Evolutionary conservation across 768 basidiomycete species (phyloP).

Genomic region (Inosperma sp.): DNA sequence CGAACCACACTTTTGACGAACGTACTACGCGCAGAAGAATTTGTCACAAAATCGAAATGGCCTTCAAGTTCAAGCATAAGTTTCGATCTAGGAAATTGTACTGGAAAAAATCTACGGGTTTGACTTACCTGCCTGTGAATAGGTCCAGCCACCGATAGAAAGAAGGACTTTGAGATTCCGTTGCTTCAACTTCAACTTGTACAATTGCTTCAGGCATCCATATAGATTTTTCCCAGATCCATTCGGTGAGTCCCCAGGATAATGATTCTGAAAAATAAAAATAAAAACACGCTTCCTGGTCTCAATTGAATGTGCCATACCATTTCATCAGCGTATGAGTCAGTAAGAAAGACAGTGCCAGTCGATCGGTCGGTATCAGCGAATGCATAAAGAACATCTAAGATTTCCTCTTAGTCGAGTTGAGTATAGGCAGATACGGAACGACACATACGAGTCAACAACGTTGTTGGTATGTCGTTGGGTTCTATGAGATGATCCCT

Average conservation of each 20-base stretch:
- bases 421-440: not conserved
- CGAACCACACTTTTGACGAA: slow-evolving; percentile 61
- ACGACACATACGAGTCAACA: slow-evolving; percentile 55
- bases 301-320: slow-evolving; percentile 27
- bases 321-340: slow-evolving; percentile 70
- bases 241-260: slow-evolving; percentile 66
- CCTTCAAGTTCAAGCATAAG: slow-evolving; percentile 30
- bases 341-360: slow-evolving; percentile 63
- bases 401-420: not conserved
- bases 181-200: slow-evolving; percentile 55
- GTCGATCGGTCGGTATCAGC: slow-evolving; percentile 65
- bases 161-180: slow-evolving; percentile 51
- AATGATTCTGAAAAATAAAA: slow-evolving; percentile 52
- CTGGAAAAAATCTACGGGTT: no score
- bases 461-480: slow-evolving; percentile 51
- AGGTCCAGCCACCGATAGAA: slow-evolving; percentile 62
- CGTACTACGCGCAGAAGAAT: slow-evolving; percentile 43
- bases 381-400: slow-evolving; percentile 71
- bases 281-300: slow-evolving; percentile 13
- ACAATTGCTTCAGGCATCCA: slow-evolving; percentile 74
- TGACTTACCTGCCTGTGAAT: slow-evolving; percentile 50
- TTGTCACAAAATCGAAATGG: slow-evolving; percentile 62
- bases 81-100: no score
- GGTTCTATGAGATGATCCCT: slow-evolving; percentile 44
- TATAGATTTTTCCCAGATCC: slow-evolving; percentile 76